Percentiles rank a stretch among this genome's conserved stretches.
These are phyloP conservation scores for Pterocarpus macrocarpus DNA, from an alignment of 306 rosid species.

Conservation along the genomic window DNA sequence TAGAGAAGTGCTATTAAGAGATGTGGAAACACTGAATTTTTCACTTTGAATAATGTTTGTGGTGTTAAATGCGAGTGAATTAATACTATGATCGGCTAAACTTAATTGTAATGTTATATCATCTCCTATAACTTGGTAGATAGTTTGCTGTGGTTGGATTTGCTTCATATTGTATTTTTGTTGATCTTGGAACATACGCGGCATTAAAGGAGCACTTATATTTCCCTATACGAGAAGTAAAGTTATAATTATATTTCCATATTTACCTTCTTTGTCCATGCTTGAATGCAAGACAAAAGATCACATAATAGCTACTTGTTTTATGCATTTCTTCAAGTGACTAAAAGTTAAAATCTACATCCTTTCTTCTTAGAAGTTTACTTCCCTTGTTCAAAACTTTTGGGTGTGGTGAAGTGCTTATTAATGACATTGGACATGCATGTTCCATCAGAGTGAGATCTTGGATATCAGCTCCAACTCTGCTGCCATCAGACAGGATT, in stretches of 20 bases:
- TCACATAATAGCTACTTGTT: background rate
- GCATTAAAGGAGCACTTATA: background rate
- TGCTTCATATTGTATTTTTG: background rate
- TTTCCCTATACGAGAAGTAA: background rate
- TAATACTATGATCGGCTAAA: constrained; percentile 41
- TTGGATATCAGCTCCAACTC: background rate
- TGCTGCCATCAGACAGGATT: background rate
- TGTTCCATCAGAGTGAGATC: background rate
- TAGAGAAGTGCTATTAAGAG: constrained; percentile 31
- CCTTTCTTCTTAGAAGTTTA: background rate
- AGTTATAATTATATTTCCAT: background rate
- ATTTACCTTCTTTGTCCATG: background rate
- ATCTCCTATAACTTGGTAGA: constrained; percentile 53
- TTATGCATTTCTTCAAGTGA: background rate
- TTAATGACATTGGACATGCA: background rate
- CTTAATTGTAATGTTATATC: constrained; percentile 36
- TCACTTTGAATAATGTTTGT: constrained; percentile 22
- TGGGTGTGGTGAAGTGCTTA: background rate
- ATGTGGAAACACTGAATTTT: constrained; percentile 26
- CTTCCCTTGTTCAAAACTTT: background rate
- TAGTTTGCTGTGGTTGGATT: constrained; percentile 45
- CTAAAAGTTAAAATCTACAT: background rate
- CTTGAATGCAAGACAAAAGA: background rate
- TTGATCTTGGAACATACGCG: background rate
- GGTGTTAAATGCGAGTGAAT: constrained; percentile 45